Conservation (phyloP, 2,329 filamentous ascomycete species). For the Cryphonectria naterciae region DNA sequence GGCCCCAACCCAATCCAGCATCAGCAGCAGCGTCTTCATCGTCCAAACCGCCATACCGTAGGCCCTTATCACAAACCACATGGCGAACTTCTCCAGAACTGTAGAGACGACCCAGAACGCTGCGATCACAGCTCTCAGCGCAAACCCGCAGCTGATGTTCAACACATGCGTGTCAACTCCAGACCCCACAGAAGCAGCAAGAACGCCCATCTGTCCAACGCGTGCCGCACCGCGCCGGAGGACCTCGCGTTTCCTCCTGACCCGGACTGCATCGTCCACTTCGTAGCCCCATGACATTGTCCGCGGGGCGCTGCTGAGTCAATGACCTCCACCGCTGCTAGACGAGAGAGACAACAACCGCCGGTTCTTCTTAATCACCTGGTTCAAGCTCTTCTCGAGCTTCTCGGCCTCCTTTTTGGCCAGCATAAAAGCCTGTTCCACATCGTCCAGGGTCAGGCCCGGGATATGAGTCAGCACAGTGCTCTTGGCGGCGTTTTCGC, state of each 20-base stretch:
- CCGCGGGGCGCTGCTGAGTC: slow-evolving; percentile 21
- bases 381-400: slow-evolving; percentile 64
- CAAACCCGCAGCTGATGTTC: slow-evolving; percentile 23
- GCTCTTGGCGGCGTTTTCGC: slow-evolving; percentile 27
- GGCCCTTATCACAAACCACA: slow-evolving; percentile 22
- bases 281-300: neutral
- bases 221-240: slow-evolving; percentile 24
- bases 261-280: slow-evolving; percentile 3
- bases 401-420: slow-evolving; percentile 64
- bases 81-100: slow-evolving; percentile 6
- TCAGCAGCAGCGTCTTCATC: slow-evolving; percentile 15
- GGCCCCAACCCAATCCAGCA: slow-evolving; percentile 28
- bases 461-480: slow-evolving; percentile 53
- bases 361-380: slow-evolving; percentile 63
- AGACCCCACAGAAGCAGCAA: slow-evolving; percentile 20
- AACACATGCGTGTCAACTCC: slow-evolving; percentile 21
- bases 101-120: slow-evolving; percentile 19
- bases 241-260: slow-evolving; percentile 19
- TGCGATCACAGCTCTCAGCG: slow-evolving; percentile 20
- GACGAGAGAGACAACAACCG: slow-evolving; percentile 48
- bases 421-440: slow-evolving; percentile 57
- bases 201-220: slow-evolving; percentile 13
- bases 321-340: slow-evolving; percentile 28
- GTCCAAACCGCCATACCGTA: slow-evolving; percentile 27
- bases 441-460: slow-evolving; percentile 65